Base-by-base conservation (phyloP, 768 basidiomycete species). In the Cubamyces sp. region DNA sequence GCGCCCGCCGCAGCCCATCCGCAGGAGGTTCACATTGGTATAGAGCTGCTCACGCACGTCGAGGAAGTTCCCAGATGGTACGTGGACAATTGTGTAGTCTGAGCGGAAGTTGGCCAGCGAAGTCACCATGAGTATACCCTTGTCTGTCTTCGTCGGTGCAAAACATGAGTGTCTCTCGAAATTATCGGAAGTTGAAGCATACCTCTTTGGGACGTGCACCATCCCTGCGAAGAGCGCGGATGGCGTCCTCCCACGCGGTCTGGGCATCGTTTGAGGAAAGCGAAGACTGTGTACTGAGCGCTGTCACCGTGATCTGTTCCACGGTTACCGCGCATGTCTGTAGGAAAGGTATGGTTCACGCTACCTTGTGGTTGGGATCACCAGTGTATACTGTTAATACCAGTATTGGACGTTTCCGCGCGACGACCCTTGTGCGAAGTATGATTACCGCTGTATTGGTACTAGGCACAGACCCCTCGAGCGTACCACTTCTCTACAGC, bases 51-150 rank as follows among this genome's bases (percentile, higher is more conserved):
- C 84, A 62, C 82, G 82, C 34, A 81, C 79, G 41, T 81, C 79
- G 19, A 83, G 79, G 74, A 87, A 90, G 72, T 87, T 79, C 39
- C 89, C 92, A 47, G 80, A 75, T 0, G 91, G 91, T 54, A 94
- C 85, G 61, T 84, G 87, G 34, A 94, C 88, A 62, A 94, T 92
- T 58, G 90, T 90, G 72, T 86, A 91, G 78, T 94, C 92, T 1
- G 91, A 92, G 57, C 90, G 90, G 71, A 94, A 94, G 77, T 91
- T 88, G 46, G 91, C 90, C 26, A 94, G 83, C 12, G 91, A 93
- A 26, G 92, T 94, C 58, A 86, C 84, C 84, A 94, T 86, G 68
- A 94, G 79, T 25, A 81, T 75, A 51, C 92, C 92, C 55, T 86
- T 76, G 15, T 82, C 79, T 11, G 86, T 91, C 83, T 88, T 62